phyloP scores from a whole-genome alignment of 1,284 basidiomycete species.

The Fomitiporia mediterranea region DNA sequence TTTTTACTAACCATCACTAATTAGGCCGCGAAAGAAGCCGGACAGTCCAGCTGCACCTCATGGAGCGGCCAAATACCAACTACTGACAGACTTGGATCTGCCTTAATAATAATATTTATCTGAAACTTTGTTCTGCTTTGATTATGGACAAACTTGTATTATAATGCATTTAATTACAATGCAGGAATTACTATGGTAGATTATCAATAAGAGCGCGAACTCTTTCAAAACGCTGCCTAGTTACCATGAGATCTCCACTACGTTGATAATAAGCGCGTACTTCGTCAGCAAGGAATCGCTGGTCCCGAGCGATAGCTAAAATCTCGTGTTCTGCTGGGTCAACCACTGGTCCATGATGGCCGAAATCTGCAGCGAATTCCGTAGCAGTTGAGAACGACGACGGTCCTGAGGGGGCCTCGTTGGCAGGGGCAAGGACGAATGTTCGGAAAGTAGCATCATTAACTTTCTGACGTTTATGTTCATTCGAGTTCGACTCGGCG shows the following conservation, averaged over 20 bases:
- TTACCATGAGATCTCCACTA: slow-evolving; percentile 9
- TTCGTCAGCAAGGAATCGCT: slow-evolving; percentile 11
- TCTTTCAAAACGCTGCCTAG: slow-evolving; percentile 16
- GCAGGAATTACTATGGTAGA: slow-evolving; percentile 6
- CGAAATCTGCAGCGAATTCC: slow-evolving; percentile 16
- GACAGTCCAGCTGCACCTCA: slow-evolving; percentile 74
- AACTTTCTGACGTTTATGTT: slow-evolving; percentile 7
- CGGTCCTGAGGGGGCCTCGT: neutral
- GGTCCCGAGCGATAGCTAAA: slow-evolving; percentile 13
- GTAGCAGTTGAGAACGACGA: slow-evolving; percentile 6
- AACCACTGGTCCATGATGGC: neutral
- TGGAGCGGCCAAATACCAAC: slow-evolving; percentile 34
- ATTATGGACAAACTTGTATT: neutral
- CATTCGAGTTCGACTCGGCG: neutral
- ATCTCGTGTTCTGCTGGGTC: slow-evolving; percentile 11
- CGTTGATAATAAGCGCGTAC: slow-evolving; percentile 11
- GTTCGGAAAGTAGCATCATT: slow-evolving; percentile 10
- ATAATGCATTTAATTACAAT: neutral
- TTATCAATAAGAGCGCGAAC: slow-evolving; percentile 14
- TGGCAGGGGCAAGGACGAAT: slow-evolving; percentile 13
- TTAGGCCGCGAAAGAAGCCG: slow-evolving; percentile 61
- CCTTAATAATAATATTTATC: neutral
- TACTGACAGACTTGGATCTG: slow-evolving; percentile 15
- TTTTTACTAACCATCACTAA: neutral
- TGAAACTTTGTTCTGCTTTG: neutral